Conservation (phyloP, 2,329 filamentous ascomycete species). For the Plenodomus biglobosus region DNA sequence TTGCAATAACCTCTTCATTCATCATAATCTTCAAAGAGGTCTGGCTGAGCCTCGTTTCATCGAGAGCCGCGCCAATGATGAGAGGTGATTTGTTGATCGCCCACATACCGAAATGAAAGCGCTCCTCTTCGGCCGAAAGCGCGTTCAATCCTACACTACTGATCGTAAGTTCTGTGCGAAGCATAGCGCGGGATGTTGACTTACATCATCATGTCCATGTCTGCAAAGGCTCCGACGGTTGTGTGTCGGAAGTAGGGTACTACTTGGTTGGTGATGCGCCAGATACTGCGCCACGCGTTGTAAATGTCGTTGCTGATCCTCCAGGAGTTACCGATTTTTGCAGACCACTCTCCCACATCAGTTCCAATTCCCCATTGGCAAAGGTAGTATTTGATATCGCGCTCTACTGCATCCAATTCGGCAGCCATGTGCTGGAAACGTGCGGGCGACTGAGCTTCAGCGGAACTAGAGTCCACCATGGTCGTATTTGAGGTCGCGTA, state of each 20-base stretch:
- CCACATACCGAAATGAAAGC: slow-evolving; percentile 52
- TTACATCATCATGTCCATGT: slow-evolving; percentile 50
- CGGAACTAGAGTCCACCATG: slow-evolving; percentile 42
- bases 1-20: slow-evolving; percentile 58
- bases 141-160: slow-evolving; percentile 41
- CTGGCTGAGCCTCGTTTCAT: slow-evolving; percentile 23
- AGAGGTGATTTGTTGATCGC: slow-evolving; percentile 51
- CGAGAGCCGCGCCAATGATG: slow-evolving; percentile 48
- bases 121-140: slow-evolving; percentile 44
- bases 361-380: slow-evolving; percentile 46
- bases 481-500: slow-evolving; percentile 31
- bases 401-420: slow-evolving; percentile 28
- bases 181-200: not conserved
- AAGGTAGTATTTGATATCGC: slow-evolving; percentile 40
- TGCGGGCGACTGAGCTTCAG: slow-evolving; percentile 30
- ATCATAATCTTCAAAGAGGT: slow-evolving; percentile 36
- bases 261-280: slow-evolving; percentile 39
- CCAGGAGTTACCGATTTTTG: slow-evolving; percentile 42
- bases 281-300: slow-evolving; percentile 39
- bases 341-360: slow-evolving; percentile 39
- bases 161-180: slow-evolving; percentile 1
- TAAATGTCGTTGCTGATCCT: slow-evolving; percentile 42
- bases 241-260: slow-evolving; percentile 36
- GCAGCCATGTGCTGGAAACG: slow-evolving; percentile 36
- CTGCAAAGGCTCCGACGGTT: slow-evolving; percentile 29